A percentile compares a stretch with the other conserved stretches of the same genome.
These are phyloP conservation scores for Lathyrus aphaca DNA, from an alignment of 306 rosid species.

Conservation along the genomic window DNA sequence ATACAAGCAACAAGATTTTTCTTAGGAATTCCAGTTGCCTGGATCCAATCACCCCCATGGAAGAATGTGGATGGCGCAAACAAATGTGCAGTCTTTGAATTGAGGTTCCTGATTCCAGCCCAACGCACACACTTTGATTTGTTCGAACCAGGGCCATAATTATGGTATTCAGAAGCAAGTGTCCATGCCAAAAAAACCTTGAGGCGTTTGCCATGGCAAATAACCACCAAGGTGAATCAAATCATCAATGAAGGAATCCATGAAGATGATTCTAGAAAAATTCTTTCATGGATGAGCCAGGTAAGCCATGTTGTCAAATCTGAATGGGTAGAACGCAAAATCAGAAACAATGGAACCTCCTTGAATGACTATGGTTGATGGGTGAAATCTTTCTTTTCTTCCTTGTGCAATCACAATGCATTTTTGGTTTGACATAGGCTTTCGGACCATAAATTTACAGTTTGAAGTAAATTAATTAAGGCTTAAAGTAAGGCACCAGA, in stretches of 20 bases:
- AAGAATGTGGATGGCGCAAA: conserved; percentile 30
- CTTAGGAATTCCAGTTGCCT: neutral
- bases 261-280: conserved; percentile 64
- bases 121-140: conserved; percentile 28
- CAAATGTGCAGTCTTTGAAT: conserved; percentile 9
- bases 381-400: too few species aligned
- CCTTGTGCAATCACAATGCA: too few species aligned
- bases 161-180: too few species aligned
- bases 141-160: conserved; percentile 61
- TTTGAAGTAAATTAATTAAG: too few species aligned
- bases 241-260: conserved; percentile 57
- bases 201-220: conserved; percentile 53
- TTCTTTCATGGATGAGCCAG: conserved; percentile 28
- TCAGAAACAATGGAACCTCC: too few species aligned
- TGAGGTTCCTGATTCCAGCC: conserved; percentile 9
- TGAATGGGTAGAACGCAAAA: too few species aligned
- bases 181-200: neutral
- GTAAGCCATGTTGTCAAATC: too few species aligned
- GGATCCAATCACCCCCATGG: conserved; percentile 25
- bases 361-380: too few species aligned
- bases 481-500: conserved; percentile 61
- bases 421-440: too few species aligned
- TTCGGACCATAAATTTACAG: too few species aligned
- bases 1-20: too few species aligned
- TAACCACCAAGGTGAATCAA: conserved; percentile 61